Evolutionary conservation across 176 grass and related monocot species (phyloP), one percentile per base, ranked within the genome.

Genomic region (Leersia perrieri): DNA sequence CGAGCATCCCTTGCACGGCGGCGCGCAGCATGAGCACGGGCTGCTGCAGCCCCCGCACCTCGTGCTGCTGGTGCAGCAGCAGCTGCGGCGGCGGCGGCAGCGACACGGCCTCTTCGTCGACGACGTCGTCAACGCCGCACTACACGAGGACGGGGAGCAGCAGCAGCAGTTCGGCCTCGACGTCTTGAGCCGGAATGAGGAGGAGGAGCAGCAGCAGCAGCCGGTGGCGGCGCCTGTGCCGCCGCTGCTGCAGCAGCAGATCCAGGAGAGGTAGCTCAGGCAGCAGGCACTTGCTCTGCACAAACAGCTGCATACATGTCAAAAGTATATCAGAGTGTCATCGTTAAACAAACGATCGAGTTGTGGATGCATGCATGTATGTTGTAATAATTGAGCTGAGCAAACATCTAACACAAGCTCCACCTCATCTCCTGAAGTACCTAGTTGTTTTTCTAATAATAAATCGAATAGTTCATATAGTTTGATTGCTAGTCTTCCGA

Each of bases 261-360:
- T 85, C 82, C 82, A 81, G 57, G 77, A 85, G 27, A 89, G 73
- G 87, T 81, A 85, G 78, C 87, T 85, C 77, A 89, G 61, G 31
- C 78, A 89, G 31, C 78, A 89, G 29, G 42, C 42, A 72, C 68
- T 75, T 11, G 40, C 77, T 60, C 84, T 86, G 84, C 77, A 67
- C 6, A 65, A 3, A 68, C 5, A 30, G 5, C 12, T 20, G n/a
- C n/a, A n/a, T n/a, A n/a, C n/a, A n/a, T n/a, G 39, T 53, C 18
- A 53, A 20, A 13, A 53, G 8, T 9, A 53, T n/a, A n/a, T n/a
- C n/a, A n/a, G 9, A 29, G 22, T 57, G 44, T 33, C 12, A 40
- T 40, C 13, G 29, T 1, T 33, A 65, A 65, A 47, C 44, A 47
- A 63, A n/a, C n/a, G n/a, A n/a, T n/a, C 0, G 22, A 44, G 41